Evolutionary conservation across 805 yeast genomes (phyloP), one percentile per base, ranked within the genome.

Genomic region (Zygosaccharomyces lentus): DNA sequence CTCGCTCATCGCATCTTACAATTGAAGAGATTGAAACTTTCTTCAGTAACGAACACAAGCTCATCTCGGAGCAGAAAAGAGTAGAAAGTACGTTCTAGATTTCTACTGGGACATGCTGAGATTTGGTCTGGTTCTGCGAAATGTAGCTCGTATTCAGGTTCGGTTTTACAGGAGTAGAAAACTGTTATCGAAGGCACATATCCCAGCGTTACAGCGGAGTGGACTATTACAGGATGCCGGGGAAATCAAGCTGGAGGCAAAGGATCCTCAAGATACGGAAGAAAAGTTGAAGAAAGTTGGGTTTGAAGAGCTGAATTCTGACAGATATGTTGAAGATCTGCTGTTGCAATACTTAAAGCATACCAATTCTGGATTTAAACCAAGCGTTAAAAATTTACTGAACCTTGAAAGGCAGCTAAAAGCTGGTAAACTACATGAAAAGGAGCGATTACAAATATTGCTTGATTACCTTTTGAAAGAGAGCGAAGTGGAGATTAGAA

Each of bases 311-410:
- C 34, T 53, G 19, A 46, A 53, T 32, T 37, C 48, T 6, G 29
- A 34, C 30, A 41, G 30, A n/a, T 35, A 51, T 32, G 26, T 47
- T 4, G 53, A 55, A 19, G 54, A 57, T 15, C 25, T 53, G 24
- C 41, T 62, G 23, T 23, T 59, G 15, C 48, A 53, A n/a, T 63
- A 62, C 44, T 47, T 63, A 21, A 50, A 58, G 19, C 47, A 51
- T 29, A 45, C 53, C 4, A 56, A 56, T 46, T 46, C 59, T 12
- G 55, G 50, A 1, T 61, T 57, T 40, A 57, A 56, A 42, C 54
- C 54, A 49, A 54, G 61, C 21, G 37, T 46, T 8, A 49, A 53
- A 23, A 54, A 61, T 43, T 49, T 58, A 4, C 50, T 51, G 15
- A 46, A 26, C 13, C 44, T 62, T 17, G 47, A 51, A 29, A 21